Conservation (phyloP, 305 asterid genomes). For the Nicotiana rustica region DNA sequence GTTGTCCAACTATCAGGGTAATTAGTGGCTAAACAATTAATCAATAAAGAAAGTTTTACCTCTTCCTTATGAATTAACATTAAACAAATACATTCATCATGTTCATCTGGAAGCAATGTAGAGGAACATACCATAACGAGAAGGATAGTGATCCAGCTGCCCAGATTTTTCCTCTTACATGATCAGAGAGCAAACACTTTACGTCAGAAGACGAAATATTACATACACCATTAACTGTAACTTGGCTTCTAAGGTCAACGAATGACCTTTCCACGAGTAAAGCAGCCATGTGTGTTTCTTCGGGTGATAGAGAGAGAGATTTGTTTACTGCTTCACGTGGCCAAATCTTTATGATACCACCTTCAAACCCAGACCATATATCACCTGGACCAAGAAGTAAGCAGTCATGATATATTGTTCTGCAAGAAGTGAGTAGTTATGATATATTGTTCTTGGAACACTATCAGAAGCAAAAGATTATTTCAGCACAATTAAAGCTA, state of each 20-base stretch:
- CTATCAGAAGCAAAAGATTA: not conserved
- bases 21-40: slow-evolving; percentile 35
- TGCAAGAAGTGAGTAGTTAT: too few relatives aligned
- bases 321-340: slow-evolving; percentile 89
- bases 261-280: slow-evolving; percentile 78
- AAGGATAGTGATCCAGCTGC: slow-evolving; percentile 74
- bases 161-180: slow-evolving; percentile 77
- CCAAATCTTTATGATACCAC: slow-evolving; percentile 80
- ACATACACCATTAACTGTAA: slow-evolving; percentile 79
- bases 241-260: slow-evolving; percentile 83
- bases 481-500: not conserved
- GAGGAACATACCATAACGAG: slow-evolving; percentile 72
- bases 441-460: not conserved
- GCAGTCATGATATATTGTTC: not conserved
- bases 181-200: slow-evolving; percentile 72
- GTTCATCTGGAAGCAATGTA: slow-evolving; percentile 26
- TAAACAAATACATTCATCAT: slow-evolving; percentile 12
- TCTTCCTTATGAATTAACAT: slow-evolving; percentile 25
- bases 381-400: slow-evolving; percentile 62
- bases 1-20: slow-evolving; percentile 40
- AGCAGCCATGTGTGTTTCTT: slow-evolving; percentile 88
- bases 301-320: slow-evolving; percentile 71
- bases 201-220: slow-evolving; percentile 85
- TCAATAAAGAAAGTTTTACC: not conserved
- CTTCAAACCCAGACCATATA: slow-evolving; percentile 91